phyloP scores from a whole-genome alignment of 2,329 filamentous ascomycete species.

The Ophiostoma angusticollis region DNA sequence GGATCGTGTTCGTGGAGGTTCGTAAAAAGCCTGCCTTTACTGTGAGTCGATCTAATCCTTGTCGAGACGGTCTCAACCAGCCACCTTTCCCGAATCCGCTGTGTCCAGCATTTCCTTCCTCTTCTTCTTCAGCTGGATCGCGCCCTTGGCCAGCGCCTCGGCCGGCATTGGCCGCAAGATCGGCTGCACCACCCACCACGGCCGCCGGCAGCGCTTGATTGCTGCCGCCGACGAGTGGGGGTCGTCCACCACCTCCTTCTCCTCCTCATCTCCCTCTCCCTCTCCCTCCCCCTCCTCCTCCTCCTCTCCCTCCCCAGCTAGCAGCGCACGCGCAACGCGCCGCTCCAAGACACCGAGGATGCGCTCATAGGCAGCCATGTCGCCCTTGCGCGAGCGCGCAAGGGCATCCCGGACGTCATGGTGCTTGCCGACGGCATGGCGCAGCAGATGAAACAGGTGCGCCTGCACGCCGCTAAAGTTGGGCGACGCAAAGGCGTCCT shows the following conservation, averaged over 20 bases:
- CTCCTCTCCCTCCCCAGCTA: slow-evolving; percentile 58
- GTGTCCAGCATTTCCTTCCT: slow-evolving; percentile 22
- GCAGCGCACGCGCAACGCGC: slow-evolving; percentile 58
- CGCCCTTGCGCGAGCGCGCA: slow-evolving; percentile 52
- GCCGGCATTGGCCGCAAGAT: slow-evolving; percentile 76
- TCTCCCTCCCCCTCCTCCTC: slow-evolving; percentile 26
- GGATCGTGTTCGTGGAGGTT: too few species aligned
- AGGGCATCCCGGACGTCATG: slow-evolving; percentile 79
- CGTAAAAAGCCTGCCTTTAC: too few species aligned
- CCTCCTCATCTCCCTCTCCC: slow-evolving; percentile 15
- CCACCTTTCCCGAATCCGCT: neutral
- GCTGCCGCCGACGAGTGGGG: slow-evolving; percentile 51
- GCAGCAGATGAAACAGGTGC: slow-evolving; percentile 83
- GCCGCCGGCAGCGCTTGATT: slow-evolving; percentile 61
- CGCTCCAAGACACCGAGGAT: slow-evolving; percentile 64
- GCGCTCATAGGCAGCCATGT: slow-evolving; percentile 64
- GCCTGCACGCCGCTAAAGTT: slow-evolving; percentile 77
- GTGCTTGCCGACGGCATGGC: slow-evolving; percentile 67
- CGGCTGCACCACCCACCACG: slow-evolving; percentile 85
- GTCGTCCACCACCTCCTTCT: slow-evolving; percentile 22
- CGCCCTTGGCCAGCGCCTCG: slow-evolving; percentile 74
- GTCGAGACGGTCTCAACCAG: too few species aligned
- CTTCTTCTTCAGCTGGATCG: slow-evolving; percentile 63
- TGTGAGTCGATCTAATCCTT: too few species aligned
- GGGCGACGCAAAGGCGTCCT: slow-evolving; percentile 22